Evolutionary conservation across 352 stramenopile genomes (phyloP), one percentile per base, ranked within the genome.

Genomic region (Halophytophthora polymorphica): DNA sequence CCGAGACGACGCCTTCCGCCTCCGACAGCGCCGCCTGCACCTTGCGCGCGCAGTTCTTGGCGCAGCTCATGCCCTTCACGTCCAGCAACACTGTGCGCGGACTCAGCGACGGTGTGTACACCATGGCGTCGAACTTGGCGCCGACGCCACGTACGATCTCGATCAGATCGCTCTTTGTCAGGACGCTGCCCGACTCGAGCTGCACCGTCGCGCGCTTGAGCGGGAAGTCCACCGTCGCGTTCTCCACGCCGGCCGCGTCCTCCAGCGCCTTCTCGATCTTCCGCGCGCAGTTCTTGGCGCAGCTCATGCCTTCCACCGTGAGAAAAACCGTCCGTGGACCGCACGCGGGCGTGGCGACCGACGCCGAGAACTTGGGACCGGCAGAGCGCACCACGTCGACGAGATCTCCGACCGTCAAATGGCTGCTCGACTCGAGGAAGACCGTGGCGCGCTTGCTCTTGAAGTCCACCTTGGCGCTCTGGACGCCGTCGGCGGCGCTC

Each of bases 381-480:
- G 64, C 66, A 7, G 66, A 77, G 49, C 79, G 56, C 17, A 94
- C 69, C 33, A 85, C 72, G 23, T 69, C 65, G 56, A 92, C 73
- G 33, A 94, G 56, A 35, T 92, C 76, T 1, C 42, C 41, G 52
- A 86, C 81, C 13, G 71, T 83, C 22, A 91, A 35, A 18, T 78
- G 74, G 36, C 83, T 91, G 5, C 61, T 71, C 4, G 76, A 81
- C 46, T 91, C 78, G 31, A 93, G 60, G 49, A 88, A 88, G 36
- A 95, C 67, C 4, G 82, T 88, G 8, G 77, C 82, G n/a, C 77
- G 69, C 51, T 86, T 88, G 41, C 69, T 81, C 15, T 71, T 52
- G 46, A 93, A 92, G 56, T 93, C 78, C 22, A 95, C 82, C 23
- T 79, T 88, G 21, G 83, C 84, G 21, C 65, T 88, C 22, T 88